Base-by-base conservation (phyloP, 768 basidiomycete species). In the Mycena galopus region DNA sequence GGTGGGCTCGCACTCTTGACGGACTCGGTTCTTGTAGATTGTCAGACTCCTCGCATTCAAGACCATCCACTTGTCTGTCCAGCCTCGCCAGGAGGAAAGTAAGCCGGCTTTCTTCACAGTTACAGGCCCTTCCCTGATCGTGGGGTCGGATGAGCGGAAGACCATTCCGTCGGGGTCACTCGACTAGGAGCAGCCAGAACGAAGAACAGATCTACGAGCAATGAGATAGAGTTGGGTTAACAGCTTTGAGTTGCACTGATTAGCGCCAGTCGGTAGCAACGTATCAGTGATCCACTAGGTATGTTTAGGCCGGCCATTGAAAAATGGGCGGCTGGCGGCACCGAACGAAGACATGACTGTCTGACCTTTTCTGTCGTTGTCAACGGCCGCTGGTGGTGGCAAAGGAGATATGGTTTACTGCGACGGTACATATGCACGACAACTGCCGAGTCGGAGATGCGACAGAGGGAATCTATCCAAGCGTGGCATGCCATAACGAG, bases 21-120 rank as follows among this genome's bases (percentile, higher is more conserved):
- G 37, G 3, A 74, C 69, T 29, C 47, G 59, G 47, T 72, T 77
- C 68, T 72, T 72, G 67, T 74, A 74, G 10, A 74, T 67, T 5
- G 56, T 64, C 0, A 77, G 47, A 55, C 47, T 71, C 29, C 62
- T 69, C n/a, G 75, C 37, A 35, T 55, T 74, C 47, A 77, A 56
- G 33, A 77, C 73, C 29, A 77, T 25, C 73, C 73, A 77, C 63
- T 64, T 65, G 17, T 74, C 47, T 64, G 66, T 50, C 71, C 75
- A 77, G 56, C 73, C 65, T 65, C 70, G 65, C 74, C 71, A 73
- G 69, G 76, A 75, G 64, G 74, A 69, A 65, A 68, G 44, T 61
- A 76, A 42, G 23, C 75, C 75, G 50, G 72, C 65, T 65, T 71
- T 76, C 72, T 77, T 77, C 29, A 76, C 51, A 59, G 47, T 25